Percentiles rank a stretch among this genome's conserved stretches.
Conservation (phyloP, 2,329 filamentous ascomycete genomes). For the Cytospora schulzeri region DNA sequence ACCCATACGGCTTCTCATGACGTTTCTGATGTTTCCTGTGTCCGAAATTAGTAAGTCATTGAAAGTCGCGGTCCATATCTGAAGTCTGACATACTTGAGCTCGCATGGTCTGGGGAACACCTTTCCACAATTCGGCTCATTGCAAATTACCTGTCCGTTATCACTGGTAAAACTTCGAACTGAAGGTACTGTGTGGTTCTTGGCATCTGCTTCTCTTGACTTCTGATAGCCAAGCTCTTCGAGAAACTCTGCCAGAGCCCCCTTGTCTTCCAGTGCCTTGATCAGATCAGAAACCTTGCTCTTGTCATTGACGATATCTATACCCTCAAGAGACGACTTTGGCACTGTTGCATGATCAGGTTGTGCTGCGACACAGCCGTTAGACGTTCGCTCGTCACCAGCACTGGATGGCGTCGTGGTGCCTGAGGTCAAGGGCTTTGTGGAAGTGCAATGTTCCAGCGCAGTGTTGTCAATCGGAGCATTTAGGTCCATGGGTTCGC, state of each 20-base stretch:
- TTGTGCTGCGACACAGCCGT: not conserved
- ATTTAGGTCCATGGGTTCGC: not conserved
- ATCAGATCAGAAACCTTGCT: constrained; percentile 19
- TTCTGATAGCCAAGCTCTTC: constrained; percentile 32
- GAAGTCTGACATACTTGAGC: constrained; percentile 51
- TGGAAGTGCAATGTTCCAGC: not conserved
- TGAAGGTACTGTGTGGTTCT: constrained; percentile 29
- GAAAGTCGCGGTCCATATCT: not conserved
- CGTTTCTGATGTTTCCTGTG: constrained; percentile 80
- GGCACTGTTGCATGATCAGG: not conserved
- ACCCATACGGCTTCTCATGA: constrained; percentile 79
- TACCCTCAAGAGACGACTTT: not conserved
- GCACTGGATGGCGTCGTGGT: not conserved
- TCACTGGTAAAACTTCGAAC: constrained; percentile 6
- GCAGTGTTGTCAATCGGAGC: not conserved
- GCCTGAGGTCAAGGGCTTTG: not conserved
- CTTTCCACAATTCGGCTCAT: constrained; percentile 45
- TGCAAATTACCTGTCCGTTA: constrained; percentile 27
- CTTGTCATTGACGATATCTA: constrained; percentile 6
- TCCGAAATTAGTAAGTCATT: constrained; percentile 30
- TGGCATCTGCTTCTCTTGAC: constrained; percentile 20
- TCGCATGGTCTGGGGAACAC: constrained; percentile 55
- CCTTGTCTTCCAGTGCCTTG: constrained; percentile 33
- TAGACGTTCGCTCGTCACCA: not conserved
- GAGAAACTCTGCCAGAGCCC: constrained; percentile 39